These are phyloP conservation scores for Coemansia sp. DNA, from an alignment of 192 early-diverging fungal species.

Conservation along the genomic window DNA sequence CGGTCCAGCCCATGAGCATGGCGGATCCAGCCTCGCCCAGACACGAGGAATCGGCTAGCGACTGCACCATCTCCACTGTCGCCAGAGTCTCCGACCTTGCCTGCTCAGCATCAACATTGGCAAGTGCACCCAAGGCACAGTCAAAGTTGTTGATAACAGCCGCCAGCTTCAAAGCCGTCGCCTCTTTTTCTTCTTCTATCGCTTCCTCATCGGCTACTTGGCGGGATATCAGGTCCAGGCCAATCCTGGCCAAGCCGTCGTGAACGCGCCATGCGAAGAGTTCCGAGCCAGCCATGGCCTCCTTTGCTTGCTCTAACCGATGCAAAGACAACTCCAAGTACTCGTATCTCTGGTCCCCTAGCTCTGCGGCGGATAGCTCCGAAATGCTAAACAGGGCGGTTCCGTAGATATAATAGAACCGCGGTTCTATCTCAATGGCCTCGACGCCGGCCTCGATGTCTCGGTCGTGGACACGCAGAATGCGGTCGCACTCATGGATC, in stretches of 20 bases:
- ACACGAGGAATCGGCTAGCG: conserved; percentile 36
- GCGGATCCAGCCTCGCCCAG: conserved; percentile 1
- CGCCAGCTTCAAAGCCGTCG: not conserved
- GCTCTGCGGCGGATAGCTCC: conserved; percentile 18
- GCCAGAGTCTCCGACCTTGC: conserved; percentile 7
- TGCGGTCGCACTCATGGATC: conserved; percentile 61
- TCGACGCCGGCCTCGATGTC: not conserved
- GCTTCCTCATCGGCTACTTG: not conserved
- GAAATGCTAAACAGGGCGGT: conserved; percentile 55
- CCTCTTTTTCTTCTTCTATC: not conserved
- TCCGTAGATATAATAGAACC: conserved; percentile 59
- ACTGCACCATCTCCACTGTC: conserved; percentile 28
- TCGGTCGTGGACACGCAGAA: conserved; percentile 43
- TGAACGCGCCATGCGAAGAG: conserved; percentile 24
- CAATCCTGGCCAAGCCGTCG: conserved; percentile 27
- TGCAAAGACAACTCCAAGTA: conserved; percentile 36
- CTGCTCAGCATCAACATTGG: not conserved
- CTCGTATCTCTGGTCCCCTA: conserved; percentile 20
- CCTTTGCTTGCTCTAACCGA: conserved; percentile 36
- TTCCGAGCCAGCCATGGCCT: conserved; percentile 1
- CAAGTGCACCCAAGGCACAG: not conserved
- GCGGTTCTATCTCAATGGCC: conserved; percentile 28
- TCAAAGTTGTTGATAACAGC: not conserved
- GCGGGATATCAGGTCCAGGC: conserved; percentile 21
- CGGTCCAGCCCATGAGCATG: conserved; percentile 29